phyloP scores from a whole-genome alignment of 2,329 filamentous ascomycete species.

The Stagonosporopsis cucurbitacearum region DNA sequence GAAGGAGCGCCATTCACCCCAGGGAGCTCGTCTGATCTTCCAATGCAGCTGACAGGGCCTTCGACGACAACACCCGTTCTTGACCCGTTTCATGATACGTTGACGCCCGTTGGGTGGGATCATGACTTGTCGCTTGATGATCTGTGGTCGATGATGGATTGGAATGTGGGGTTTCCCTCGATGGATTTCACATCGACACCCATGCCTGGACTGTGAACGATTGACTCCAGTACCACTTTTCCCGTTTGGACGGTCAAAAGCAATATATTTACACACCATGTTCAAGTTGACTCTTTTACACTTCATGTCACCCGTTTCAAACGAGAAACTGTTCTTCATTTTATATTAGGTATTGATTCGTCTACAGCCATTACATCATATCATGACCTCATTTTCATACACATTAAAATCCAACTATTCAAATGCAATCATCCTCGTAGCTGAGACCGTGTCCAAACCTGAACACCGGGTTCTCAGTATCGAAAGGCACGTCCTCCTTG shows the following conservation, averaged over 20 bases:
- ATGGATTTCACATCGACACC: neutral
- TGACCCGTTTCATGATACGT: neutral
- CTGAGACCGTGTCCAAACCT: conserved; percentile 46
- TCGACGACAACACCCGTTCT: neutral
- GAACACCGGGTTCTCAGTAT: conserved; percentile 46
- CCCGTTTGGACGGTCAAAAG: no score
- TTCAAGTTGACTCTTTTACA: no score
- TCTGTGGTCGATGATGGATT: conserved; percentile 17
- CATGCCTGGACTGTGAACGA: neutral
- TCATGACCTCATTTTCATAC: neutral
- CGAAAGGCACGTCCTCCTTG: conserved; percentile 48
- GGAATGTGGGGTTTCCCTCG: conserved; percentile 15
- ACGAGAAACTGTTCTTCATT: no score
- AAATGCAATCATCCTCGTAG: conserved; percentile 30
- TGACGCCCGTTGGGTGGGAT: neutral
- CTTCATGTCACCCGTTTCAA: no score
- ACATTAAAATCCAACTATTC: neutral
- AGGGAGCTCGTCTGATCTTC: neutral
- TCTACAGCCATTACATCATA: neutral
- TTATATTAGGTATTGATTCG: no score
- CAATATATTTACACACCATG: no score
- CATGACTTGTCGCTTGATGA: conserved; percentile 8
- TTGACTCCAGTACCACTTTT: neutral
- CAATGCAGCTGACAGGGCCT: neutral
- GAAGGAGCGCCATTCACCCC: neutral